phyloP scores from a whole-genome alignment of 2,329 filamentous ascomycete genomes.

The Eurotiales sp. region DNA sequence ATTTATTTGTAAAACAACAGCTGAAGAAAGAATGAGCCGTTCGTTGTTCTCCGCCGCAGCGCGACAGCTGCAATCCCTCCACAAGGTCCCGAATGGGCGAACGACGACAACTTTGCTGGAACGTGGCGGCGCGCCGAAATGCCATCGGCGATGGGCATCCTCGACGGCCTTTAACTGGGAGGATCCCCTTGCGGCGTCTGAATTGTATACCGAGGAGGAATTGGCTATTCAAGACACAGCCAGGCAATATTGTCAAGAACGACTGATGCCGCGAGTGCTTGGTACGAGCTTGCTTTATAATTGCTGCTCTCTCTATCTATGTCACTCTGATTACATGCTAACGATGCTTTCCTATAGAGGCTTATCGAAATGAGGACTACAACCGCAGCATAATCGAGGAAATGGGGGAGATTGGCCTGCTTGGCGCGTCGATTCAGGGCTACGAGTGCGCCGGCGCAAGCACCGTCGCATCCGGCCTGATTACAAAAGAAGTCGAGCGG shows the following conservation, averaged over 20 bases:
- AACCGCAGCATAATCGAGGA: slow-evolving; percentile 81
- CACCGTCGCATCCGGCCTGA: slow-evolving; percentile 82
- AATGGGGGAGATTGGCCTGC: slow-evolving; percentile 87
- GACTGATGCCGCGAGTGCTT: slow-evolving; percentile 76
- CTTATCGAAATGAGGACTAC: slow-evolving; percentile 82
- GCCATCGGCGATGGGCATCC: slow-evolving; percentile 27
- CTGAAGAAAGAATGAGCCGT: slow-evolving; percentile 27
- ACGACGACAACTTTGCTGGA: slow-evolving; percentile 17
- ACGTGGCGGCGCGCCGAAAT: slow-evolving; percentile 6
- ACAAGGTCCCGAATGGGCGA: slow-evolving; percentile 18
- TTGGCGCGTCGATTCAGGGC: slow-evolving; percentile 80
- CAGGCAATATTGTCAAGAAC: slow-evolving; percentile 90
- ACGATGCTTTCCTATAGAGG: slow-evolving; percentile 53
- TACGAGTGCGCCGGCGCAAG: slow-evolving; percentile 86
- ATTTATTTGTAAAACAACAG: neutral
- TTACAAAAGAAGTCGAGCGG: slow-evolving; percentile 84
- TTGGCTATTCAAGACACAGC: slow-evolving; percentile 84
- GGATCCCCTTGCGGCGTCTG: slow-evolving; percentile 73
- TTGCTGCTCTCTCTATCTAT: neutral
- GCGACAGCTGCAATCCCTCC: slow-evolving; percentile 21
- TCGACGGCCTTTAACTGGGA: slow-evolving; percentile 74
- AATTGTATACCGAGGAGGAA: slow-evolving; percentile 84
- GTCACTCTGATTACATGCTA: too few species aligned
- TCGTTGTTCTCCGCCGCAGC: slow-evolving; percentile 29
- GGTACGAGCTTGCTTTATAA: slow-evolving; percentile 52